Base-by-base conservation (phyloP, 2,329 filamentous ascomycete genomes). In the Monosporascus sp. region DNA sequence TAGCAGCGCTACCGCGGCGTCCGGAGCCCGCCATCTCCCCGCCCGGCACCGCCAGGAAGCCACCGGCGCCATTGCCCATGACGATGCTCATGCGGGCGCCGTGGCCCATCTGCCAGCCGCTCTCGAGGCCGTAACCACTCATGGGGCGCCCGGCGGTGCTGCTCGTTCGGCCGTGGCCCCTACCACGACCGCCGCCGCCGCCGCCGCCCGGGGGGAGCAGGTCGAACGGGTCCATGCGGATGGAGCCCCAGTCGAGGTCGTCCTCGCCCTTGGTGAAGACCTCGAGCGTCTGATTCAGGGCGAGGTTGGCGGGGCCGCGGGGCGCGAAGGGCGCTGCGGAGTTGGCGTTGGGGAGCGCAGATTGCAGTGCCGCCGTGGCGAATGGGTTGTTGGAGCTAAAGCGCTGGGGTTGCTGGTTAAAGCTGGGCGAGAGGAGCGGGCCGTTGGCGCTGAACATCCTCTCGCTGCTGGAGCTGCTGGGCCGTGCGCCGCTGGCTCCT, bases 361-460 rank as follows among this genome's bases (percentile, higher is more conserved):
- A 34, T 11, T 34, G 31, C 31, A 34, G 3, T 34, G 67, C 57
- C 38, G 68, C 61, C 1, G 73, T 64, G 2, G 76, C 79, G 57
- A 82, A 83, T 2, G 80, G 80, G 59, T 84, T 84, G 65, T 83
- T 84, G 56, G 80, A 83, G 64, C 80, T 82, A 68, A 83, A 81
- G 6, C 80, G 77, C 57, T 63, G 45, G 53, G 63, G 48, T 58
- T 59, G 46, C 63, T 69, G 63, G 8, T 48, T 37, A 22, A 52
- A 56, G 17, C 57, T 34, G 61, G 68, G 56, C 53, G 68, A 60
- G 22, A 68, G 64, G 38, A 56, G 47, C 39, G 59, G 53, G 36
- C 56, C 56, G 11, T 64, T 63, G 34, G 53, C 49, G 25, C 57
- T 60, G 44, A 65, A 66, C 50, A 62, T 62, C 39, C 55, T 54